Conservation (phyloP, 257 asterid species). For the Nicotiana knightiana region DNA sequence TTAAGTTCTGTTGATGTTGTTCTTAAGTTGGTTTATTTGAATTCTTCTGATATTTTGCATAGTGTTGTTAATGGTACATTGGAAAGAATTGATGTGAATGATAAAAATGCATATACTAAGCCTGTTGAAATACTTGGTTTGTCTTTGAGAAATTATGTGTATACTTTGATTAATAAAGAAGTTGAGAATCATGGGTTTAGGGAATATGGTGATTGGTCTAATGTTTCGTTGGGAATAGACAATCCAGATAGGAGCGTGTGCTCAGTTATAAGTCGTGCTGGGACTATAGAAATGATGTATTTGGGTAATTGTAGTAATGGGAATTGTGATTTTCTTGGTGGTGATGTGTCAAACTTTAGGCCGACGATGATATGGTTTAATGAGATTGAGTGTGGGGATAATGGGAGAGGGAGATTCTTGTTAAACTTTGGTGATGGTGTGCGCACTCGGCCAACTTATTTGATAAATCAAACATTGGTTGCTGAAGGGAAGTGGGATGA, state of each 20-base stretch:
- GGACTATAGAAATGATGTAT: slow-evolving; percentile 44
- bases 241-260: slow-evolving; percentile 35
- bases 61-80: slow-evolving; percentile 74
- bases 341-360: slow-evolving; percentile 27
- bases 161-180: slow-evolving; percentile 63
- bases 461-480: slow-evolving; percentile 47
- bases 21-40: slow-evolving; percentile 70
- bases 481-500: slow-evolving; percentile 78
- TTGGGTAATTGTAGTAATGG: slow-evolving; percentile 43
- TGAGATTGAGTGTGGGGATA: slow-evolving; percentile 46
- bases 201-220: slow-evolving; percentile 31
- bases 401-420: slow-evolving; percentile 67
- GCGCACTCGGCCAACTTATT: background rate
- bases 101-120: slow-evolving; percentile 21
- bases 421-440: slow-evolving; percentile 39
- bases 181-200: slow-evolving; percentile 35
- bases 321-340: slow-evolving; percentile 55
- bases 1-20: slow-evolving; percentile 35
- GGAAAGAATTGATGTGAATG: slow-evolving; percentile 25
- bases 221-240: slow-evolving; percentile 40
- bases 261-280: slow-evolving; percentile 26
- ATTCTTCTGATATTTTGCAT: slow-evolving; percentile 53
- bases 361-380: slow-evolving; percentile 43
- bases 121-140: slow-evolving; percentile 45
- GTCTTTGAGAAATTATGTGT: slow-evolving; percentile 57